phyloP scores from a whole-genome alignment of 345 rosid species.

The Aegle marmelos region DNA sequence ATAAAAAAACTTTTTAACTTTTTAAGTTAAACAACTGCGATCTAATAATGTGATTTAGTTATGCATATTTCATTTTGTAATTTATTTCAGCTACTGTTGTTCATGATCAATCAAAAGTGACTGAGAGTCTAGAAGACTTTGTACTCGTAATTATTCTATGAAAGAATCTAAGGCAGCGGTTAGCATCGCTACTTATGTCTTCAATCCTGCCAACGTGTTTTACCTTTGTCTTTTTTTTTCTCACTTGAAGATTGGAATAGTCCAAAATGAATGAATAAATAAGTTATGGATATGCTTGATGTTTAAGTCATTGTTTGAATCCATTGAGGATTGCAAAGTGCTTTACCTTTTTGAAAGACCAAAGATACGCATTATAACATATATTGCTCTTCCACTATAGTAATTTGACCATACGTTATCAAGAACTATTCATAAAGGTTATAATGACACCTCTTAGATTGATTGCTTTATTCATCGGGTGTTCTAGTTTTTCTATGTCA shows the following conservation, averaged over 20 bases:
- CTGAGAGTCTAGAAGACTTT: constrained; percentile 52
- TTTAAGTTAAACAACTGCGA: too few species aligned
- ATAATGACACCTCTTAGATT: constrained; percentile 3
- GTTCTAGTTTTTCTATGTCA: constrained; percentile 15
- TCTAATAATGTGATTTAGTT: neutral
- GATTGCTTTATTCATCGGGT: neutral
- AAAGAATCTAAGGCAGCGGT: constrained; percentile 54
- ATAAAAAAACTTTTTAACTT: neutral
- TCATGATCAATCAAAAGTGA: constrained; percentile 74
- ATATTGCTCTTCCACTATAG: constrained; percentile 82
- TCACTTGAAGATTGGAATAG: too few species aligned
- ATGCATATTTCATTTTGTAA: constrained; percentile 12
- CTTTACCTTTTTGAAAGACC: constrained; percentile 75
- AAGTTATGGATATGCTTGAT: too few species aligned
- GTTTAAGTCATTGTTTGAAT: constrained; percentile 11
- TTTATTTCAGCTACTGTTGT: constrained; percentile 59
- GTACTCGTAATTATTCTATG: constrained; percentile 61
- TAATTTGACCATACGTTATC: constrained; percentile 85
- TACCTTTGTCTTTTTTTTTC: constrained; percentile 35
- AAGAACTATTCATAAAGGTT: constrained; percentile 77
- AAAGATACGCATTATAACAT: constrained; percentile 70
- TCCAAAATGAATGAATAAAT: too few species aligned
- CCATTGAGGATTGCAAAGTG: constrained; percentile 74
- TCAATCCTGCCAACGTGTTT: constrained; percentile 60
- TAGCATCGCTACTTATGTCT: constrained; percentile 42